Evolutionary conservation across 176 grass and related monocot genomes (phyloP).

Genomic region (Zoysia japonica): DNA sequence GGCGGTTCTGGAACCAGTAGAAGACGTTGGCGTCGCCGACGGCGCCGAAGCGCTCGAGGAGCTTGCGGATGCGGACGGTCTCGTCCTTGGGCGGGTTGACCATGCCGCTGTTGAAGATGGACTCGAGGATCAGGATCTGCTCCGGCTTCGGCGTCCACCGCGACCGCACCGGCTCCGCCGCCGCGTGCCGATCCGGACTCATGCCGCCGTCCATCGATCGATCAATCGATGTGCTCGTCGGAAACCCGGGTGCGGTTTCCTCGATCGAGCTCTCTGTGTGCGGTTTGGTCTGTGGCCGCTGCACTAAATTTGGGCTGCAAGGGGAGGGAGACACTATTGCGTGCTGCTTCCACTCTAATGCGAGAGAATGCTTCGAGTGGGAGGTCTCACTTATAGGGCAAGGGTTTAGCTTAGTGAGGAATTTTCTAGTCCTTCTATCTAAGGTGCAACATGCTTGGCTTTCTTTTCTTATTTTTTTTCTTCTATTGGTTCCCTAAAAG

Average conservation of each 20-base stretch:
- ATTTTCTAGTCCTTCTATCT: neutral
- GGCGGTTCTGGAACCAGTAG: conserved; percentile 98
- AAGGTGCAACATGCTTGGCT: neutral
- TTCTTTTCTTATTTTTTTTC: neutral
- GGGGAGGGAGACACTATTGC: conserved; percentile 1
- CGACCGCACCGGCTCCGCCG: conserved; percentile 66
- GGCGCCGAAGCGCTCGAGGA: conserved; percentile 87
- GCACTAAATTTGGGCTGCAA: neutral
- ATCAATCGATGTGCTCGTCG: neutral
- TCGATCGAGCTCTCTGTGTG: neutral
- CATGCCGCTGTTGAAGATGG: conserved; percentile 98
- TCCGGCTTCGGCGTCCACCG: conserved; percentile 96
- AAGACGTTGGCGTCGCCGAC: conserved; percentile 97
- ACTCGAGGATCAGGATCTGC: conserved; percentile 94
- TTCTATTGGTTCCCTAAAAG: neutral
- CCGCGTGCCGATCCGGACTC: conserved; percentile 39
- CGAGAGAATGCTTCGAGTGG: neutral
- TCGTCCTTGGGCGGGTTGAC: conserved; percentile 97
- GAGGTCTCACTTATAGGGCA: conserved; percentile 27
- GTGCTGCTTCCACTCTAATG: conserved; percentile 37
- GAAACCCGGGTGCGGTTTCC: neutral
- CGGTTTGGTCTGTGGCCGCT: neutral
- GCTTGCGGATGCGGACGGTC: conserved; percentile 88
- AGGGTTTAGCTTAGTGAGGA: neutral
- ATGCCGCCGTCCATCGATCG: conserved; percentile 39